Evolutionary conservation across 441 rosid genomes (phyloP).

Genomic region (Brassica balearica): DNA sequence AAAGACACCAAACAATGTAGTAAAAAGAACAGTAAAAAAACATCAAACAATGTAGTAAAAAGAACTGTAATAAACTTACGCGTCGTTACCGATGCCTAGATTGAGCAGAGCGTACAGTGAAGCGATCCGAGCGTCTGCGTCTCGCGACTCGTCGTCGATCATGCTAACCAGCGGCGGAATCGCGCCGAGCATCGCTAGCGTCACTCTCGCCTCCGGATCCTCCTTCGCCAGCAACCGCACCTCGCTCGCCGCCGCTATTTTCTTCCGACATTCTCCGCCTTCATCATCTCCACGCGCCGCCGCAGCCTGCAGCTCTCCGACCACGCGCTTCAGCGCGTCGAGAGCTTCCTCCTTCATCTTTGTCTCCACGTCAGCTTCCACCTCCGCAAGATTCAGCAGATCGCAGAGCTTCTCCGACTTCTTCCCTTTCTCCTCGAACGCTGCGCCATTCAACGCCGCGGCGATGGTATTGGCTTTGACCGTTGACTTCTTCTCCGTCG

Average conservation of each 20-base stretch:
- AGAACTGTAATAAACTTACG: slow-evolving; percentile 52
- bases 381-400: slow-evolving; percentile 80
- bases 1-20: background rate
- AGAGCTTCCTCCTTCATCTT: slow-evolving; percentile 74
- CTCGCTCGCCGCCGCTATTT: slow-evolving; percentile 59
- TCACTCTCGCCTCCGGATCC: slow-evolving; percentile 67
- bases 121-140: slow-evolving; percentile 59
- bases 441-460: slow-evolving; percentile 28
- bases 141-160: slow-evolving; percentile 64
- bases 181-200: slow-evolving; percentile 88
- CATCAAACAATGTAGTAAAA: background rate
- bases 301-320: slow-evolving; percentile 54
- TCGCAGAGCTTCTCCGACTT: slow-evolving; percentile 85
- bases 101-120: slow-evolving; percentile 91
- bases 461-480: slow-evolving; percentile 33
- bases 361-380: slow-evolving; percentile 60
- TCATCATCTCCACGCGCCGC: slow-evolving; percentile 40
- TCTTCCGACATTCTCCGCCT: slow-evolving; percentile 46
- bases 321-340: slow-evolving; percentile 70
- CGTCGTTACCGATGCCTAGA: slow-evolving; percentile 92
- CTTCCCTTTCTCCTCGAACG: slow-evolving; percentile 33
- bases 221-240: slow-evolving; percentile 81
- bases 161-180: slow-evolving; percentile 91
- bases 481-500: slow-evolving; percentile 27
- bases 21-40: background rate